Percentiles rank a stretch among this genome's conserved stretches.
Evolutionary conservation across 2,329 filamentous ascomycete genomes (phyloP).

Genomic region (Chlorencoelia australis): DNA sequence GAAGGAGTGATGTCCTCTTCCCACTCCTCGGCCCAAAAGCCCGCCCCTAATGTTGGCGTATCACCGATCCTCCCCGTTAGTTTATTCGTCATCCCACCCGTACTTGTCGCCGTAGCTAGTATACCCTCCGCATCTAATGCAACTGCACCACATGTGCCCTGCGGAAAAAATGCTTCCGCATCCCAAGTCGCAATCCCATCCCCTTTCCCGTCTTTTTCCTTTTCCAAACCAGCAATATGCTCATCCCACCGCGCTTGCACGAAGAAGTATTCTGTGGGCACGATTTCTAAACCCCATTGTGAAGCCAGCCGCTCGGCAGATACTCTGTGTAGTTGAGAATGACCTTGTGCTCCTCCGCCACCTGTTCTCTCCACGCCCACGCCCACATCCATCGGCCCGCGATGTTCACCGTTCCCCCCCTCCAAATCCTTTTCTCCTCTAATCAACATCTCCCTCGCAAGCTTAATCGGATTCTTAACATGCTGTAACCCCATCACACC

Average conservation of each 20-base stretch:
- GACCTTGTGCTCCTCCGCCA: conserved; percentile 44
- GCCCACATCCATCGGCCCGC: conserved; percentile 18
- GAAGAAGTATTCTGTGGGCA: conserved; percentile 62
- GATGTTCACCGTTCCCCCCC: conserved; percentile 30
- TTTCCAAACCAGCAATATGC: conserved; percentile 49
- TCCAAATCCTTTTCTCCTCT: conserved; percentile 52
- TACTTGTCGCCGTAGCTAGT: conserved; percentile 57
- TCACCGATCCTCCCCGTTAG: conserved; percentile 76
- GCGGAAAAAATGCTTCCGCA: conserved; percentile 57
- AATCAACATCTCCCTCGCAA: conserved; percentile 63
- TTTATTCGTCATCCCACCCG: conserved; percentile 82
- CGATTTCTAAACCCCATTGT: conserved; percentile 60
- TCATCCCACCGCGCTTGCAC: conserved; percentile 72
- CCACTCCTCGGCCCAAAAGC: conserved; percentile 89
- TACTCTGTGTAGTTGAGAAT: conserved; percentile 58
- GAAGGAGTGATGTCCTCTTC: conserved; percentile 26
- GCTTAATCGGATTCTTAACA: conserved; percentile 70
- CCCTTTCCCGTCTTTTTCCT: conserved; percentile 35
- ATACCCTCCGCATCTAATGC: conserved; percentile 68
- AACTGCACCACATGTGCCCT: conserved; percentile 78
- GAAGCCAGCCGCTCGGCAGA: conserved; percentile 60
- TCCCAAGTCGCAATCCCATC: conserved; percentile 44
- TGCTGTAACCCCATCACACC: conserved; percentile 63
- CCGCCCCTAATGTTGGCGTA: conserved; percentile 72
- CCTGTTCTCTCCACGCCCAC: not conserved